phyloP scores from a whole-genome alignment of 2,329 filamentous ascomycete species.

The Tolypocladium nubicola region DNA sequence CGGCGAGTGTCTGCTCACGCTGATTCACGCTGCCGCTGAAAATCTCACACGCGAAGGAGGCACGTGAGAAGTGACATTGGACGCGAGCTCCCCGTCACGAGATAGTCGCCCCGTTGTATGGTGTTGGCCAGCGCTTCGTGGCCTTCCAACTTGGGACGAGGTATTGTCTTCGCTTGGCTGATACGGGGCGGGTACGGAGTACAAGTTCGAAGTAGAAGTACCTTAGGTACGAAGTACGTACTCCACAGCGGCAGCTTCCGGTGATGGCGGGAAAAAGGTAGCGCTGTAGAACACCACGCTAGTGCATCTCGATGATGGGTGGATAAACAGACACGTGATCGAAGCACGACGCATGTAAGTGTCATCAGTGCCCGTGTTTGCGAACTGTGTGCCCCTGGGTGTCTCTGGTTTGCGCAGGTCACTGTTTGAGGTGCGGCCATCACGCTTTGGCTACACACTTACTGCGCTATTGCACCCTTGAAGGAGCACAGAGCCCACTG shows the following conservation, averaged over 20 bases:
- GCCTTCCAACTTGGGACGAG: neutral
- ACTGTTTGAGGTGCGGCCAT: no score
- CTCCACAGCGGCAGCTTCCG: neutral
- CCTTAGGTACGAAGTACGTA: neutral
- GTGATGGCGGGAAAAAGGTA: neutral
- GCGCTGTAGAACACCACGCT: neutral
- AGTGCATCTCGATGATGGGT: neutral
- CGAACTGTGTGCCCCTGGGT: no score
- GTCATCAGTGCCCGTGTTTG: no score
- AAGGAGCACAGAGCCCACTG: no score
- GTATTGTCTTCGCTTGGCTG: neutral
- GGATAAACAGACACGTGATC: no score
- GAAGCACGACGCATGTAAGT: no score
- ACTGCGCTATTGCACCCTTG: no score
- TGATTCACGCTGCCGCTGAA: neutral
- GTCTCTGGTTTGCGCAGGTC: no score
- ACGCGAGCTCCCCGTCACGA: neutral
- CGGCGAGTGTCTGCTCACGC: neutral
- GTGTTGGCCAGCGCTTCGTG: neutral
- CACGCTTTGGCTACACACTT: no score
- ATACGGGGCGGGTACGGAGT: neutral
- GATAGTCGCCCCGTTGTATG: neutral
- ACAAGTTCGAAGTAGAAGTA: neutral
- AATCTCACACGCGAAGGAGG: neutral
- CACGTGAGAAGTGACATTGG: neutral